Evolutionary conservation across 2,329 filamentous ascomycete species (phyloP).

Genomic region (Colletotrichum lupini): DNA sequence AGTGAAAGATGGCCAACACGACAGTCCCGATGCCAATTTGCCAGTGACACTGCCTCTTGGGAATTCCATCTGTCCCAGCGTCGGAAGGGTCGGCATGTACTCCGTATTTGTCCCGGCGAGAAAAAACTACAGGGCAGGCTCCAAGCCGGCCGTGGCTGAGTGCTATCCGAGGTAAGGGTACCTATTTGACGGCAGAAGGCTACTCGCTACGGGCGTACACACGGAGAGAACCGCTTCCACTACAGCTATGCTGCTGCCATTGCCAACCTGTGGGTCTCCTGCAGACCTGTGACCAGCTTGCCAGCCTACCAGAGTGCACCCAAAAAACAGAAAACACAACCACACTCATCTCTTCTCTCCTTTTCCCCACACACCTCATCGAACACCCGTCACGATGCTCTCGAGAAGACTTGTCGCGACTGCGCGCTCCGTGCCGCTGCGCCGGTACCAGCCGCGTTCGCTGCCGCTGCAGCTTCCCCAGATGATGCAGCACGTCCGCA

Average conservation of each 20-base stretch:
- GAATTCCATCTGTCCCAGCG: background rate
- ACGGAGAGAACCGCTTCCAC: too few species aligned
- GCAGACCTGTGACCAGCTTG: background rate
- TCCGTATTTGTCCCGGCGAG: background rate
- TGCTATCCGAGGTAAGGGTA: too few species aligned
- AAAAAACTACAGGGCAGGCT: background rate
- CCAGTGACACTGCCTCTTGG: background rate
- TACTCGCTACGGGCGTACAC: background rate
- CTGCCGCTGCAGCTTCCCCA: constrained; percentile 55
- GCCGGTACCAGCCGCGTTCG: constrained; percentile 47
- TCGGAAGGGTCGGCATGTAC: constrained; percentile 11
- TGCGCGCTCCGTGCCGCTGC: constrained; percentile 56
- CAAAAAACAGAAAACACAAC: background rate
- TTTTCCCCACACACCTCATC: background rate
- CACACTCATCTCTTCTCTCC: background rate
- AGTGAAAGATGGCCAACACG: too few species aligned
- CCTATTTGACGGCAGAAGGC: constrained; percentile 9
- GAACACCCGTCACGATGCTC: constrained; percentile 48
- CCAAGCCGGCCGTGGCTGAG: background rate
- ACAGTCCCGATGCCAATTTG: background rate
- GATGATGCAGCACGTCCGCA: constrained; percentile 68
- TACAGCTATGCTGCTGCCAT: too few species aligned
- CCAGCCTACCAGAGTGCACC: background rate
- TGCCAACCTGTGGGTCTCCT: background rate
- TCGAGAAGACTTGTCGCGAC: constrained; percentile 56